Conservation (phyloP, 2,329 filamentous ascomycete species). For the Chaetoscypha palmicola region DNA sequence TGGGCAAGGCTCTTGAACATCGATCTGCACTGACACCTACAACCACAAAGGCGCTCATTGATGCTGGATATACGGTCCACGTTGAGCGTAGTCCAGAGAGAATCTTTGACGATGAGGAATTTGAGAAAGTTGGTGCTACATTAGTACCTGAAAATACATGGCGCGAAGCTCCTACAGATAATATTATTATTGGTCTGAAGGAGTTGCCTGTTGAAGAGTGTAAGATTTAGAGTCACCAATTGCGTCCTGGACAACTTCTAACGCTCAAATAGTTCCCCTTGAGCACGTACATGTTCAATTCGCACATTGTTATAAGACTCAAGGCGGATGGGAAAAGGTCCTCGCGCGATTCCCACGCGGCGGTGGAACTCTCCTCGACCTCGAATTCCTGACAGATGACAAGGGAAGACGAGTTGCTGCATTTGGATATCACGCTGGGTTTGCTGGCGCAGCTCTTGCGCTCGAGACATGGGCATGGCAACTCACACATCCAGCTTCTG, state of each 20-base stretch:
- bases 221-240: slow-evolving; percentile 30
- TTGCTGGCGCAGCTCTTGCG: slow-evolving; percentile 63
- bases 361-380: slow-evolving; percentile 70
- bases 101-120: slow-evolving; percentile 58
- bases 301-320: slow-evolving; percentile 68
- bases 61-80: slow-evolving; percentile 61
- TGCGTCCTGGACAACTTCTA: slow-evolving; percentile 5
- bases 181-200: slow-evolving; percentile 71
- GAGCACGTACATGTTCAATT: slow-evolving; percentile 69
- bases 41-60: slow-evolving; percentile 53
- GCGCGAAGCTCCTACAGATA: slow-evolving; percentile 58
- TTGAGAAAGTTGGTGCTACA: slow-evolving; percentile 54
- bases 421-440: slow-evolving; percentile 63
- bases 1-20: slow-evolving; percentile 36
- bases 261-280: slow-evolving; percentile 45
- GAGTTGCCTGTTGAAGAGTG: slow-evolving; percentile 66
- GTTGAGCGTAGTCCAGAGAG: slow-evolving; percentile 62
- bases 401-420: slow-evolving; percentile 61
- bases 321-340: slow-evolving; percentile 71
- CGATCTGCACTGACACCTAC: slow-evolving; percentile 33
- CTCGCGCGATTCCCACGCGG: slow-evolving; percentile 74
- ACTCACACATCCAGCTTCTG: slow-evolving; percentile 58
- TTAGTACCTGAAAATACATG: slow-evolving; percentile 62
- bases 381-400: slow-evolving; percentile 78
- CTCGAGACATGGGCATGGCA: slow-evolving; percentile 81